Conservation (phyloP, 345 rosid genomes). For the Eucalyptus lansdowneana region DNA sequence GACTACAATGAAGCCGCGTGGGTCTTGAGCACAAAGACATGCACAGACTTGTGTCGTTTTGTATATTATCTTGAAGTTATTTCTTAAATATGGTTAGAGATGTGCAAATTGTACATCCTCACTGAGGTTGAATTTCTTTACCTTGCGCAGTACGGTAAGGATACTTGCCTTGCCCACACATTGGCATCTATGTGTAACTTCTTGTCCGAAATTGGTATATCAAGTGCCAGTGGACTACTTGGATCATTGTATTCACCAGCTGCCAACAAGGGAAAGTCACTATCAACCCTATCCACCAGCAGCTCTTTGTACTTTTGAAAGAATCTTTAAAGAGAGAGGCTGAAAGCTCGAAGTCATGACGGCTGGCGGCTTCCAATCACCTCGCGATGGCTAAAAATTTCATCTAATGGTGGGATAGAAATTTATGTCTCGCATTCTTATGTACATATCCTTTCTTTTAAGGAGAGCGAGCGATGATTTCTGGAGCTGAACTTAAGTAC, state of each 20-base stretch:
- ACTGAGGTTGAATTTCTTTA: not conserved
- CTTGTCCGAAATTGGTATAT: slow-evolving; percentile 71
- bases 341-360: slow-evolving; percentile 63
- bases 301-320: slow-evolving; percentile 63
- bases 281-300: slow-evolving; percentile 62
- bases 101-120: too few relatives aligned
- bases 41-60: too few relatives aligned
- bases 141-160: slow-evolving; percentile 64
- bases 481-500: not conserved
- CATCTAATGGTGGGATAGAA: slow-evolving; percentile 53
- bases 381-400: slow-evolving; percentile 80
- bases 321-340: slow-evolving; percentile 66
- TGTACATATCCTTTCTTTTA: not conserved
- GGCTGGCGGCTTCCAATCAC: slow-evolving; percentile 79
- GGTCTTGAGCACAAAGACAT: not conserved
- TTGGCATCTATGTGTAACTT: slow-evolving; percentile 80
- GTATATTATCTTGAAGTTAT: too few relatives aligned
- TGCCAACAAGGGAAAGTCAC: slow-evolving; percentile 42
- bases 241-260: slow-evolving; percentile 64
- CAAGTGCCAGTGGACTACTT: slow-evolving; percentile 48
- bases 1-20: not conserved
- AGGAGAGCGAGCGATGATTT: not conserved
- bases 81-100: not conserved
- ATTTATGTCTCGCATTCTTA: not conserved
- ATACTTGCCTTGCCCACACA: slow-evolving; percentile 90